Conservation (phyloP, 306 rosid genomes). For the Cicer arietinum region DNA sequence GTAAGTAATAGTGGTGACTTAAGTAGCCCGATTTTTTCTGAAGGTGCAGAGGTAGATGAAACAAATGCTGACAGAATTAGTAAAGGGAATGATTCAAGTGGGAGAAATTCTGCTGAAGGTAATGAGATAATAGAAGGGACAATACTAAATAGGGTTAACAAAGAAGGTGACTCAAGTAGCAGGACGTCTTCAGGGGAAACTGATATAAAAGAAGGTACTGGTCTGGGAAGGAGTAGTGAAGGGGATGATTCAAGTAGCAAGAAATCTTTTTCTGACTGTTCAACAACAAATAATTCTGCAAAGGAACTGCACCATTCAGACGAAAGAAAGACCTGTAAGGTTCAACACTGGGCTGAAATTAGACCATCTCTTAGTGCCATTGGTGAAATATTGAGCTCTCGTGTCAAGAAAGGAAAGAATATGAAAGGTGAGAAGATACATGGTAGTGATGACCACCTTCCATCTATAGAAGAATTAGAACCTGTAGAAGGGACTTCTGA, state of each 20-base stretch:
- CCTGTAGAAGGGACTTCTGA: slow-evolving; percentile 44
- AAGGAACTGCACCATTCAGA: slow-evolving; percentile 53
- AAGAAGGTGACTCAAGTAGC: slow-evolving; percentile 40
- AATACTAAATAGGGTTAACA: slow-evolving; percentile 26
- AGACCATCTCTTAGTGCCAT: slow-evolving; percentile 67
- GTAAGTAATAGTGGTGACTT: slow-evolving; percentile 51
- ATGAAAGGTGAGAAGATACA: slow-evolving; percentile 49
- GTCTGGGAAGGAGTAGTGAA: slow-evolving; percentile 42
- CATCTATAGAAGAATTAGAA: slow-evolving; percentile 56
- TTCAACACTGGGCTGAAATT: slow-evolving; percentile 67
- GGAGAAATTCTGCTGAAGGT: slow-evolving; percentile 38
- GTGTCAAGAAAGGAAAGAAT: slow-evolving; percentile 54
- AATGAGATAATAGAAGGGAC: slow-evolving; percentile 40
- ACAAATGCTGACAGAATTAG: slow-evolving; percentile 40
- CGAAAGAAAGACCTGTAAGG: slow-evolving; percentile 56
- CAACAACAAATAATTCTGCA: slow-evolving; percentile 52
- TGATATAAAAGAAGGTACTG: slow-evolving; percentile 40
- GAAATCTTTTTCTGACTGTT: slow-evolving; percentile 49
- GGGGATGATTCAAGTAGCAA: slow-evolving; percentile 45
- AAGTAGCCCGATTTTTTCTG: slow-evolving; percentile 41
- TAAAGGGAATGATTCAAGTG: slow-evolving; percentile 44
- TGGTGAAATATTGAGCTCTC: slow-evolving; percentile 69
- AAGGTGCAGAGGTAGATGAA: slow-evolving; percentile 49
- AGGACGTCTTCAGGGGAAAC: slow-evolving; percentile 26
- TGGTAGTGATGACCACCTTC: slow-evolving; percentile 48